Evolutionary conservation across 2,329 filamentous ascomycete genomes (phyloP).

Genomic region (Endoconidiophora polonica): DNA sequence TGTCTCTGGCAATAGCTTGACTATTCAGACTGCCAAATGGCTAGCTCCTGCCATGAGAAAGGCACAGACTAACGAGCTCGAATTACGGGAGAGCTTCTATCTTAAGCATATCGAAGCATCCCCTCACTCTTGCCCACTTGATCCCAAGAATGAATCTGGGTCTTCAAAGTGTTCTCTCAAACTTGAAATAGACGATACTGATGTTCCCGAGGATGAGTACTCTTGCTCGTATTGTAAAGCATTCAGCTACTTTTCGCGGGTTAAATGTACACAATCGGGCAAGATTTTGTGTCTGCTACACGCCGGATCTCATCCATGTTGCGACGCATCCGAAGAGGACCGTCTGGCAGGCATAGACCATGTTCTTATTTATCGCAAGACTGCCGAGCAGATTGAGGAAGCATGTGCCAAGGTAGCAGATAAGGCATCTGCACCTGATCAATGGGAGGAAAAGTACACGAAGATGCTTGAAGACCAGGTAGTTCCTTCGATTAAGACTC

Average conservation of each 20-base stretch:
- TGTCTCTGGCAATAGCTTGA: conserved; percentile 44
- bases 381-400: conserved; percentile 49
- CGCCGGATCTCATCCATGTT: conserved; percentile 67
- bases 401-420: conserved; percentile 65
- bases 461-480: conserved; percentile 69
- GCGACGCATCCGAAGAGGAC: conserved; percentile 47
- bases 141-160: conserved; percentile 16
- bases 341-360: conserved; percentile 57
- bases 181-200: conserved; percentile 51
- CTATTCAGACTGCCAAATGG: conserved; percentile 89
- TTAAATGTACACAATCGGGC: conserved; percentile 65
- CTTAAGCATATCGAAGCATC: conserved; percentile 41
- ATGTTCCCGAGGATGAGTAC: conserved; percentile 80
- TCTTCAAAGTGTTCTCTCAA: conserved; percentile 36
- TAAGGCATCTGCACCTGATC: conserved; percentile 69
- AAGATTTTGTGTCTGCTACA: conserved; percentile 74
- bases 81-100: conserved; percentile 51
- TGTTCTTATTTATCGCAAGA: conserved; percentile 58
- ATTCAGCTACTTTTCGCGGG: conserved; percentile 80
- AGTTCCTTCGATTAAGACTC: conserved; percentile 67
- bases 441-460: conserved; percentile 82
- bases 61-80: conserved; percentile 56
- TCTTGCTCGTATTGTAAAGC: conserved; percentile 85
- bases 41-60: conserved; percentile 71
- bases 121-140: conserved; percentile 37